phyloP scores from a whole-genome alignment of 768 basidiomycete species.

The Trametes elegans region DNA sequence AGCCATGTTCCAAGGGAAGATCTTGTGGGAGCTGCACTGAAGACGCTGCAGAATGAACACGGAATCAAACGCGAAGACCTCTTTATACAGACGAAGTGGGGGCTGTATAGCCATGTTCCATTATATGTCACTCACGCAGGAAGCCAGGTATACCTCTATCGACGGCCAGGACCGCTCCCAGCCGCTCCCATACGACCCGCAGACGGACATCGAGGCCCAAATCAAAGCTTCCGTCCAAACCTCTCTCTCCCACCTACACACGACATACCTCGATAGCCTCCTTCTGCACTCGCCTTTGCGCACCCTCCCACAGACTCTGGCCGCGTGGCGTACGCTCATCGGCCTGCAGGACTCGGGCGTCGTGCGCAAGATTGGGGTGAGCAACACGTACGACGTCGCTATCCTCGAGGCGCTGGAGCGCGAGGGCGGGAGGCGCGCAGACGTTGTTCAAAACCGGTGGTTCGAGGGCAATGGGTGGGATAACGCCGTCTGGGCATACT shows the following conservation, averaged over 20 bases:
- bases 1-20: constrained; percentile 53
- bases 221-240: constrained; percentile 57
- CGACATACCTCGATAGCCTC: constrained; percentile 75
- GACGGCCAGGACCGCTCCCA: constrained; percentile 68
- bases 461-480: constrained; percentile 82
- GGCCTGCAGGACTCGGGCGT: constrained; percentile 63
- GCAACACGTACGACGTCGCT: constrained; percentile 69
- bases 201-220: constrained; percentile 52
- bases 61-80: constrained; percentile 66
- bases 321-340: constrained; percentile 67
- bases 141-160: constrained; percentile 65
- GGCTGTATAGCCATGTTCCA: neutral
- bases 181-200: constrained; percentile 72
- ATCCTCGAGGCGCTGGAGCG: constrained; percentile 52
- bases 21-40: constrained; percentile 73
- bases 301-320: constrained; percentile 55
- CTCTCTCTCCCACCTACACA: constrained; percentile 68
- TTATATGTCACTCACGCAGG: neutral
- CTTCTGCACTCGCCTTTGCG: constrained; percentile 75
- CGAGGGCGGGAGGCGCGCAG: constrained; percentile 47
- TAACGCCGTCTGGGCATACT: constrained; percentile 59
- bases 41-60: constrained; percentile 52
- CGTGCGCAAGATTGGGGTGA: constrained; percentile 66
- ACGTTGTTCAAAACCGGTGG: constrained; percentile 86
- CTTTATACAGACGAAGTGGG: constrained; percentile 79